Conservation (phyloP, 495 filamentous ascomycete species). For the Thermothielavioides terrestris region DNA sequence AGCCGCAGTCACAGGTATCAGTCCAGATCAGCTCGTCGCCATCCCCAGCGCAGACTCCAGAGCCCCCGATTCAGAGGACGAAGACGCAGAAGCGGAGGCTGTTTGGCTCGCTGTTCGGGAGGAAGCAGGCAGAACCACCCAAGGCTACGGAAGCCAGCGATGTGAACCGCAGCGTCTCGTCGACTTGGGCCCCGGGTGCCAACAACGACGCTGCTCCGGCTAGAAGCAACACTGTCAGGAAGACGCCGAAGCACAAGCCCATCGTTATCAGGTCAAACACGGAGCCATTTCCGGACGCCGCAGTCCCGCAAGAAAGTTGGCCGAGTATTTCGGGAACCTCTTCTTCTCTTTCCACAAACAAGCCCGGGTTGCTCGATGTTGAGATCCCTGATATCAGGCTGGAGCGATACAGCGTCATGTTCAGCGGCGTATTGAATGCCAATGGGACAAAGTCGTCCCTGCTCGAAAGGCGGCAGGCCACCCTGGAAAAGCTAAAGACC, state of each 20-base stretch:
- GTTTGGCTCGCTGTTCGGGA: constrained; percentile 41
- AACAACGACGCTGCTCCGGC: constrained; percentile 10
- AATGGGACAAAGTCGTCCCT: constrained; percentile 35
- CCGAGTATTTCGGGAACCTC: constrained; percentile 9
- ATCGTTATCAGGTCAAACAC: constrained; percentile 32
- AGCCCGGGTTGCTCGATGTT: constrained; percentile 48
- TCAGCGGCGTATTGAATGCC: constrained; percentile 59
- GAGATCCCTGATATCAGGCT: constrained; percentile 73
- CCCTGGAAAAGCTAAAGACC: constrained; percentile 52
- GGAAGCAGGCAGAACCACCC: constrained; percentile 25
- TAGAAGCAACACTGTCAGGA: constrained; percentile 34
- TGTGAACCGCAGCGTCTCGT: constrained; percentile 10
- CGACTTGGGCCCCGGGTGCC: constrained; percentile 5
- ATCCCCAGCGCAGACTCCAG: constrained; percentile 17
- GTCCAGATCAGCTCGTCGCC: constrained; percentile 16
- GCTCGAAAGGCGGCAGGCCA: constrained; percentile 60
- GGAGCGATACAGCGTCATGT: constrained; percentile 95
- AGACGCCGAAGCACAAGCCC: constrained; percentile 29
- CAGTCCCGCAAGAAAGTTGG: not conserved
- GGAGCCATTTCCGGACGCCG: constrained; percentile 18
- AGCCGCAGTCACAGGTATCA: constrained; percentile 13
- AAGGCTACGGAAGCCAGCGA: constrained; percentile 13
- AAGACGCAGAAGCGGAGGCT: constrained; percentile 43
- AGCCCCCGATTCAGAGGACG: constrained; percentile 28
- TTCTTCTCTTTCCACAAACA: constrained; percentile 4